Base-by-base conservation (phyloP, 305 asterid species). In the Fraxinus floribunda region DNA sequence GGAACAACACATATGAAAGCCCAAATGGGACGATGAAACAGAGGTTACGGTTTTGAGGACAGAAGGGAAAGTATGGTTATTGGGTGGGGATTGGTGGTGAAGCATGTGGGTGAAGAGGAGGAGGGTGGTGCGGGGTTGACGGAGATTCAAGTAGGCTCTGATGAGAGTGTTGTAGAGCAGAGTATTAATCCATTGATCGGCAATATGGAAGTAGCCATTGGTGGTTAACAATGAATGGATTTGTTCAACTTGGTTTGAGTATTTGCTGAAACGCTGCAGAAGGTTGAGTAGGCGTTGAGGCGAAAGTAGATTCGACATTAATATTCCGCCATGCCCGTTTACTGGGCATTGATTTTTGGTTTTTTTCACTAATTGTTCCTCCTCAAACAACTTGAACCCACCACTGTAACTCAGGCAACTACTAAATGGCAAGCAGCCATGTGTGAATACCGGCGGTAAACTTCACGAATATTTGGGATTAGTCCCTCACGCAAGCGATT, bases 31-130 rank as follows among this genome's bases (percentile, higher is more conserved):
- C 16, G 24, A 68, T 2, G 90, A 57, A 77, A 89, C 89, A 79
- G 87, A 82, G 22, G 88, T 85, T 32, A 87, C 22, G 76, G 98
- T 92, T 83, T 94, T 94, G 60, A 86, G 84, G 81, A 94, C 84
- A 55, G 95, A 93, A 76, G 97, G 98, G 87, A 95, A 90, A 41
- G 97, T 94, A 85, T 92, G 96, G 80, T 89, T 89, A 80, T 94
- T 95, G 5, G 98, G 99, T 36, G 88, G 90, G 60, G 96, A 95
- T 78, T 77, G 78, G 79, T 92, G 90, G 74, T 78, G 80, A 85
- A 94, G 97, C 99, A 94, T 95, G 78, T 87, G 86, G 49, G 85
- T 72, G 89, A 88, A 94, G 83, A 95, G 93, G 72, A 82, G n/a
- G 62, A 92, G 79, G 82, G 92, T 81, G 26, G 85, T 84, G 36